phyloP scores from a whole-genome alignment of 202 grass and related monocot species.

The Musa balbisiana region DNA sequence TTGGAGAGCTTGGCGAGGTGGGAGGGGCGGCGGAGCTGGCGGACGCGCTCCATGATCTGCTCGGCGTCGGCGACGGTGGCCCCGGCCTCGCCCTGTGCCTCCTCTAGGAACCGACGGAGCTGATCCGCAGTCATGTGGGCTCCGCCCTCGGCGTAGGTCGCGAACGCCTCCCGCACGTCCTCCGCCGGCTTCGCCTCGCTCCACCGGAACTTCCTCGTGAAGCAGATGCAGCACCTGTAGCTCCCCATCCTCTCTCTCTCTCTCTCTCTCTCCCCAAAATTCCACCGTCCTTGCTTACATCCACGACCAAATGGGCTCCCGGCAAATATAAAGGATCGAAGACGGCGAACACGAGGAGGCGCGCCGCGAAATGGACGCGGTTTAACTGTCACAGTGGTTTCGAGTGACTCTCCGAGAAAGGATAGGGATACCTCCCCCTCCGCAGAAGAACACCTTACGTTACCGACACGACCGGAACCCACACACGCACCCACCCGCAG shows the following conservation, averaged over 20 bases:
- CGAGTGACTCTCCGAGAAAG: no score
- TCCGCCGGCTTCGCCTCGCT: conserved; percentile 54
- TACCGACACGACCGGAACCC: no score
- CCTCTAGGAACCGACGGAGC: conserved; percentile 49
- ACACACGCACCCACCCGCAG: no score
- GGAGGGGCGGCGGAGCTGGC: conserved; percentile 1
- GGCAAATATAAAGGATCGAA: no score
- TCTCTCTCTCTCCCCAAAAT: background rate
- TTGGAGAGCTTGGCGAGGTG: conserved; percentile 21
- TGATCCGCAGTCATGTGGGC: conserved; percentile 25
- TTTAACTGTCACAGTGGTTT: no score
- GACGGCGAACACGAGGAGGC: no score
- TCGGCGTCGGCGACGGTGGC: conserved; percentile 25
- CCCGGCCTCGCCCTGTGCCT: conserved; percentile 40
- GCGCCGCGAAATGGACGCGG: no score
- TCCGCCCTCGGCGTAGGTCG: background rate
- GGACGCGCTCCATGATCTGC: conserved; percentile 32
- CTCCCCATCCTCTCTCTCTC: conserved; percentile 28
- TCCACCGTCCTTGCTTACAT: background rate
- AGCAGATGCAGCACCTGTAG: conserved; percentile 72
- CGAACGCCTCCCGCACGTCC: conserved; percentile 50
- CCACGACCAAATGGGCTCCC: no score
- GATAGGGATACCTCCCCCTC: no score
- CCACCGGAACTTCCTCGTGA: conserved; percentile 83
- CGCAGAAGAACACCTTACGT: no score